Evolutionary conservation across 2,329 filamentous ascomycete species (phyloP).

Genomic region (Orbilia quercus): DNA sequence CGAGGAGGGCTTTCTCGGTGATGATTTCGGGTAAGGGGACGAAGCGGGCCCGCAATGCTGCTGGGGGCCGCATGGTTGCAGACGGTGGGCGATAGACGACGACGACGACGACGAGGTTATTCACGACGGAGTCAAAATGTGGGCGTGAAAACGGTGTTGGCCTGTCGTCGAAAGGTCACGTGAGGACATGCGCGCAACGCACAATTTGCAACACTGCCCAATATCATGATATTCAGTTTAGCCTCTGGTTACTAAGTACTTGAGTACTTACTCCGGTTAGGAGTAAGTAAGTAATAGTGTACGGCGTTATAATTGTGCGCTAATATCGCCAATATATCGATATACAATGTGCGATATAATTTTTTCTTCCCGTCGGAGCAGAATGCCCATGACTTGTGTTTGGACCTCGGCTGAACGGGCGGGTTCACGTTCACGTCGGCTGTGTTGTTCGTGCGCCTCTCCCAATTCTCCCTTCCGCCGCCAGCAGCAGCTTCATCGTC

Average conservation of each 20-base stretch:
- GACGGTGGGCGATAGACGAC: neutral
- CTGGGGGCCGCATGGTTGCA: constrained; percentile 39
- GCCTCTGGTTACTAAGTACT: too few relatives aligned
- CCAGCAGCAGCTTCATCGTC: constrained; percentile 25
- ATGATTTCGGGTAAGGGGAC: constrained; percentile 35
- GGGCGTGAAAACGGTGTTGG: constrained; percentile 18
- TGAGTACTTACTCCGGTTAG: too few relatives aligned
- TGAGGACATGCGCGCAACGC: neutral
- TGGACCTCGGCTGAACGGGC: constrained; percentile 52
- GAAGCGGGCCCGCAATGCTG: constrained; percentile 46
- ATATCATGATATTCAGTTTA: too few relatives aligned
- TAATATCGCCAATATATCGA: too few relatives aligned
- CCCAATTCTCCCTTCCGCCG: constrained; percentile 34
- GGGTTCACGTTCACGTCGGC: constrained; percentile 45
- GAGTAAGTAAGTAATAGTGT: too few relatives aligned
- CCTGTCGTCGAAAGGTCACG: neutral
- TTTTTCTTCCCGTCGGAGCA: too few relatives aligned
- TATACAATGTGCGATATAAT: too few relatives aligned
- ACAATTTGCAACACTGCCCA: neutral
- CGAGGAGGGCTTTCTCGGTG: constrained; percentile 32
- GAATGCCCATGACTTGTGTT: neutral
- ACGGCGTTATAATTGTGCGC: too few relatives aligned
- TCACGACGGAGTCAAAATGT: neutral
- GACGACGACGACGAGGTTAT: neutral
- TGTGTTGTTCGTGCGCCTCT: constrained; percentile 48